Base-by-base conservation (phyloP, 73 alveolate species). In the Durusdinium trenchii region DNA sequence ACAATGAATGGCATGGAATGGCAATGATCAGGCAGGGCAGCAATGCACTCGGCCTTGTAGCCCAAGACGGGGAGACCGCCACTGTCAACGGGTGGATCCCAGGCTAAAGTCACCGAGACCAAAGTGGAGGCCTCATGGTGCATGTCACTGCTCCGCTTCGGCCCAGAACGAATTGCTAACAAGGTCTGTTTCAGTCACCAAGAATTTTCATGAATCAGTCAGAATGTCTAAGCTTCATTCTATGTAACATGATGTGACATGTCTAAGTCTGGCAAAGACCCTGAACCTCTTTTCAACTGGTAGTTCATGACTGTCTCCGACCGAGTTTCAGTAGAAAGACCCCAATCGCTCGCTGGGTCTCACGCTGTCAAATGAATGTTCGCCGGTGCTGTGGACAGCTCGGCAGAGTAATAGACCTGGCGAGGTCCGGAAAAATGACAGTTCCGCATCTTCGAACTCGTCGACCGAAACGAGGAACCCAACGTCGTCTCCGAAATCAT, bases 381-480 rank as follows among this genome's bases (percentile, higher is more conserved):
- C 50, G 89, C 62, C 6, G 98, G 98, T 50, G 98, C 98, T 28
- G 98, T 91, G 48, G 98, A 52, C 57, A 67, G 85, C 90, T 76
- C 85, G 45, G 98, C 98, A 14, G 98, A 73, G 61, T 91, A 91
- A 89, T 91, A 91, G 98, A 91, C 71, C 98, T 91, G 98, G 94
- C 64, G 64, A 9, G 64, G 40, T 60, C 45, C 14, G 54, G 26
- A 67, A 3, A 67, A 67, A 18, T 43, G 40, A n/a, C n/a, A n/a
- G n/a, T n/a, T n/a, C n/a, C n/a, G n/a, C n/a, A n/a, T n/a, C n/a
- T n/a, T n/a, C n/a, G n/a, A n/a, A n/a, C n/a, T n/a, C n/a, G n/a
- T n/a, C n/a, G n/a, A n/a, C n/a, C n/a, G n/a, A n/a, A n/a, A n/a
- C n/a, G n/a, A n/a, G n/a, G n/a, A n/a, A n/a, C n/a, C n/a, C n/a